phyloP scores from a whole-genome alignment of 805 yeast species.

The Candida suzukii region DNA sequence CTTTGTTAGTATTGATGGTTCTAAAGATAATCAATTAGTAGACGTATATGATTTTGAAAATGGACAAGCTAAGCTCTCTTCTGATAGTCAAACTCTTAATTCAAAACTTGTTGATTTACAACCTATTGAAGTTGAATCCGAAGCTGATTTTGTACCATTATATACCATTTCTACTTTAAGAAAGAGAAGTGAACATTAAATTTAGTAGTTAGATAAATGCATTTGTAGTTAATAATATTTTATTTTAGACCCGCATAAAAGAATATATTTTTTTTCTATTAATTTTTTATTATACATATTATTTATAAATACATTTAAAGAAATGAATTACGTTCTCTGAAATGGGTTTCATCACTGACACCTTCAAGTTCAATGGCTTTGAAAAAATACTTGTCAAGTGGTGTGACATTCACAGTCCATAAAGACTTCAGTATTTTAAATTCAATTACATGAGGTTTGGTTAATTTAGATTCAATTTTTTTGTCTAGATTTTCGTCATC shows the following conservation, averaged over 20 bases:
- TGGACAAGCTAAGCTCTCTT: constrained; percentile 17
- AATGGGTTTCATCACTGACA: neutral
- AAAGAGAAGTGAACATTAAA: constrained; percentile 58
- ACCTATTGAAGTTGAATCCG: constrained; percentile 26
- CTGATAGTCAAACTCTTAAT: constrained; percentile 17
- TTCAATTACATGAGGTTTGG: constrained; percentile 26
- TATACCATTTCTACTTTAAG: constrained; percentile 47
- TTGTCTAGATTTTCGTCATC: neutral
- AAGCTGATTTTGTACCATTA: constrained; percentile 41
- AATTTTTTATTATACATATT: neutral
- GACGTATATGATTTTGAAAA: constrained; percentile 19
- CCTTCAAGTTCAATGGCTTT: constrained; percentile 1
- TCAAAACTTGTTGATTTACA: constrained; percentile 14
- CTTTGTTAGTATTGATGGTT: constrained; percentile 18
- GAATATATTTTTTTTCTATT: neutral
- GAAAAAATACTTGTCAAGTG: neutral
- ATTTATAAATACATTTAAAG: neutral
- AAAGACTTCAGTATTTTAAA: constrained; percentile 34
- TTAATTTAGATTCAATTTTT: neutral
- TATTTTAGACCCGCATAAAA: too few relatives aligned
- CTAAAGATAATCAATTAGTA: constrained; percentile 15
- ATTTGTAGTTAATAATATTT: too few relatives aligned
- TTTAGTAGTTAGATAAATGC: neutral
- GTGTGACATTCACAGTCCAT: constrained; percentile 22
- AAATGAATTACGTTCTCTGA: neutral